Conservation (phyloP, 106 monocot genomes). For the Agapanthus africanus region DNA sequence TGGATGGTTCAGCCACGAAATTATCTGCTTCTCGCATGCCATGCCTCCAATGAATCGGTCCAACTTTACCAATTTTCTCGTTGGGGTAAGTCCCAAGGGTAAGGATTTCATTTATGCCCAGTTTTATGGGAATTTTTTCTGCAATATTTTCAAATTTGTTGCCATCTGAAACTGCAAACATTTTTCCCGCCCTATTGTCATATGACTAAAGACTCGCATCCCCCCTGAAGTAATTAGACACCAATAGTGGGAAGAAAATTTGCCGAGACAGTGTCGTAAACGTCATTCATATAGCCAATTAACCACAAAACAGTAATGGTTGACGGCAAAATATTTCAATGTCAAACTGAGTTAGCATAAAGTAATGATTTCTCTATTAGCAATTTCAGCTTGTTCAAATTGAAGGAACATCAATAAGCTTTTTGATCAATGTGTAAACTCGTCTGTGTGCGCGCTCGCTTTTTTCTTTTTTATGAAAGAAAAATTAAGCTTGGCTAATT, state of each 20-base stretch:
- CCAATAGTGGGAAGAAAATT: not conserved
- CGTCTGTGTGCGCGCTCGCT: no score
- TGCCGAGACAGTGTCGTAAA: no score
- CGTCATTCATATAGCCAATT: no score
- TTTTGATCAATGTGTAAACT: no score
- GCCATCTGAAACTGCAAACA: not conserved
- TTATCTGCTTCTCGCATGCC: conserved; percentile 90
- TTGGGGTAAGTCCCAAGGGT: conserved; percentile 79
- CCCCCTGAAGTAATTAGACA: no score
- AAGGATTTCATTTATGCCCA: conserved; percentile 6
- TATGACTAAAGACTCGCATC: not conserved
- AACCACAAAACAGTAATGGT: no score
- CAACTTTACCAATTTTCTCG: conserved; percentile 92
- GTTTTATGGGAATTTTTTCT: not conserved
- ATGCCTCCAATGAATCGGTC: conserved; percentile 93
- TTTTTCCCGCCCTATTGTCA: not conserved
- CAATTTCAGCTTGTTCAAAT: no score
- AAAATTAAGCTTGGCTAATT: no score
- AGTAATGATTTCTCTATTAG: not conserved
- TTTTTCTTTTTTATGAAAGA: no score
- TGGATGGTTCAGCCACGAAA: conserved; percentile 99
- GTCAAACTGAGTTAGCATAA: not conserved
- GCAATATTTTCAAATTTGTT: not conserved
- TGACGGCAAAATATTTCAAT: no score
- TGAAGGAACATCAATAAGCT: no score